phyloP scores from a whole-genome alignment of 2,329 filamentous ascomycete species.

The Malbranchea cinnamomea region DNA sequence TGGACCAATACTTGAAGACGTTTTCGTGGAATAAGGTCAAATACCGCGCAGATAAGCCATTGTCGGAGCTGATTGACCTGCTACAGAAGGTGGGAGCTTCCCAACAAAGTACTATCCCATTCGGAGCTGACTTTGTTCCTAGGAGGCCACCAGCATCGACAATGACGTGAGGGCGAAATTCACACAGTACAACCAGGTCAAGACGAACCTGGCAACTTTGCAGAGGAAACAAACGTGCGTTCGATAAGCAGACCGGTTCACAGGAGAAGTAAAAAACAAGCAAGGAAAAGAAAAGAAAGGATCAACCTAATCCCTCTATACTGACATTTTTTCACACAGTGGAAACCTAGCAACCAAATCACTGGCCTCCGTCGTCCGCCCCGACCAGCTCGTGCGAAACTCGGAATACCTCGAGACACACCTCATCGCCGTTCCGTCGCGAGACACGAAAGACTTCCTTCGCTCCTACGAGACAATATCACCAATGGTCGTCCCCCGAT shows the following conservation, averaged over 20 bases:
- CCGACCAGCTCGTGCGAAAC: constrained; percentile 63
- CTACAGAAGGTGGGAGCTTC: constrained; percentile 57
- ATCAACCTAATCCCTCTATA: too few relatives aligned
- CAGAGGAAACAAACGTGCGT: constrained; percentile 76
- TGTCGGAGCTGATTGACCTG: constrained; percentile 72
- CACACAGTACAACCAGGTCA: constrained; percentile 83
- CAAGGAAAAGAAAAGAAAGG: too few relatives aligned
- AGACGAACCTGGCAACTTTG: constrained; percentile 65
- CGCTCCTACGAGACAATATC: constrained; percentile 76
- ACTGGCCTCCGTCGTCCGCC: constrained; percentile 74
- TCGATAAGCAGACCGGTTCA: not conserved
- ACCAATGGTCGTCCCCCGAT: constrained; percentile 88
- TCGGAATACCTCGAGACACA: constrained; percentile 97
- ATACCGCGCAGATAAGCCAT: constrained; percentile 81
- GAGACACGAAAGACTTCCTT: constrained; percentile 72
- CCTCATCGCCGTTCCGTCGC: constrained; percentile 72
- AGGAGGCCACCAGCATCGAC: constrained; percentile 85
- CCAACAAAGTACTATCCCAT: not conserved
- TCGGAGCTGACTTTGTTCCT: constrained; percentile 4
- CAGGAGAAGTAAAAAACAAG: too few relatives aligned
- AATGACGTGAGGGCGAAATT: constrained; percentile 93
- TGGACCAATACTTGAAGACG: constrained; percentile 75
- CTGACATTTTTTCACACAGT: too few relatives aligned
- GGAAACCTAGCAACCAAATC: constrained; percentile 93
- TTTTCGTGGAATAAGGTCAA: constrained; percentile 98